These are phyloP conservation scores for Bipolaris victoriae DNA, from an alignment of 2,329 filamentous ascomycete genomes.

Conservation along the genomic window DNA sequence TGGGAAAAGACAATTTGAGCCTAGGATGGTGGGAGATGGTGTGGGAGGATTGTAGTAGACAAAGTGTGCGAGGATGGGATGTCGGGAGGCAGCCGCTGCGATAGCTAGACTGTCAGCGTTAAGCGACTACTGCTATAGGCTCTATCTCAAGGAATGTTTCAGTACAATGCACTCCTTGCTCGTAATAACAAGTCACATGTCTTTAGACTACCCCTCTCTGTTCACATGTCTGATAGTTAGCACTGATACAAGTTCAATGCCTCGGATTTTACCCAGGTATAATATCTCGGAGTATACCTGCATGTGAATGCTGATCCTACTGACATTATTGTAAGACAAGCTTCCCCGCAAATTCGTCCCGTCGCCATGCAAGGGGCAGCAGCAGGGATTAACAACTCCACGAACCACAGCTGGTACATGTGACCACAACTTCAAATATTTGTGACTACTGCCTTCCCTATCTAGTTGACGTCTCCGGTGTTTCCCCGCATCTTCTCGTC, in stretches of 20 bases:
- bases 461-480: not conserved
- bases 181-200: not conserved
- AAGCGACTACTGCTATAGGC: no score
- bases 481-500: not conserved
- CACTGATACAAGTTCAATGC: not conserved
- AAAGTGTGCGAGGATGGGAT: no score
- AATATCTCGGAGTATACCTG: not conserved
- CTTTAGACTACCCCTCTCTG: not conserved
- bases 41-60: no score
- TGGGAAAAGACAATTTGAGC: no score
- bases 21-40: no score
- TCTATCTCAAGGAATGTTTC: no score
- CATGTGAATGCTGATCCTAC: not conserved
- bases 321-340: not conserved
- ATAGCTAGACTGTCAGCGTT: no score
- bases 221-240: not conserved
- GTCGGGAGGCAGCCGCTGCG: no score
- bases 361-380: not conserved
- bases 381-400: not conserved
- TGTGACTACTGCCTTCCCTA: not conserved
- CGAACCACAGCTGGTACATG: not conserved
- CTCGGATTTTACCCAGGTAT: not conserved
- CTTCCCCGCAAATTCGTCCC: conserved; percentile 5
- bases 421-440: not conserved
- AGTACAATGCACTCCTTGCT: no score